These are phyloP conservation scores for Telfairia occidentalis DNA, from an alignment of 331 rosid species.

Conservation along the genomic window DNA sequence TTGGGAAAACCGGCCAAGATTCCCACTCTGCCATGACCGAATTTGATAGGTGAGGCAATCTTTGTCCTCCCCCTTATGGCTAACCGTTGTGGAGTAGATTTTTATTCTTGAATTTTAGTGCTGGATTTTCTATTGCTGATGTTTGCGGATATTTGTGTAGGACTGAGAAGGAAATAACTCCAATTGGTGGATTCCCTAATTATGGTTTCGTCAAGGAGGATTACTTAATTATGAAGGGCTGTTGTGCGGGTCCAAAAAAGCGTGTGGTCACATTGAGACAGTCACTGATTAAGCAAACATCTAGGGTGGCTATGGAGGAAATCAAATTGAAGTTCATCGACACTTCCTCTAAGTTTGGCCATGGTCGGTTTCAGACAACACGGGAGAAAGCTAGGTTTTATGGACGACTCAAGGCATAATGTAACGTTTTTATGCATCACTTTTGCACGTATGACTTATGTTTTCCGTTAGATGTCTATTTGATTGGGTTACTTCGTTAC, in stretches of 20 bases:
- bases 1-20: slow-evolving; percentile 51
- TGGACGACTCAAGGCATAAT: slow-evolving; percentile 51
- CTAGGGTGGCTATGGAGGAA: slow-evolving; percentile 56
- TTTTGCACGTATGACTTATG: not conserved
- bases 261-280: slow-evolving; percentile 60
- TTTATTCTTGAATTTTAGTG: not conserved
- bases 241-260: slow-evolving; percentile 66
- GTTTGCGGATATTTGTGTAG: slow-evolving; percentile 18
- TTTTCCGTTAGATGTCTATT: no score
- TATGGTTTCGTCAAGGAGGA: slow-evolving; percentile 61
- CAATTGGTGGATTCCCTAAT: slow-evolving; percentile 78
- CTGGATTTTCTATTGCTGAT: not conserved
- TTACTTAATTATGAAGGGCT: slow-evolving; percentile 46
- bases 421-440: not conserved
- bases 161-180: slow-evolving; percentile 71
- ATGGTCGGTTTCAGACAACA: slow-evolving; percentile 69
- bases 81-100: not conserved
- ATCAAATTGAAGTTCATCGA: slow-evolving; percentile 64
- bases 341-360: slow-evolving; percentile 69
- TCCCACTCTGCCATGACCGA: slow-evolving; percentile 59
- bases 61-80: not conserved
- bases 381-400: slow-evolving; percentile 59
- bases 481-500: no score
- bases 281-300: slow-evolving; percentile 58
- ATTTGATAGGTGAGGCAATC: slow-evolving; percentile 39